Base-by-base conservation (phyloP, 768 basidiomycete genomes). In the Myochromella boudieri region DNA sequence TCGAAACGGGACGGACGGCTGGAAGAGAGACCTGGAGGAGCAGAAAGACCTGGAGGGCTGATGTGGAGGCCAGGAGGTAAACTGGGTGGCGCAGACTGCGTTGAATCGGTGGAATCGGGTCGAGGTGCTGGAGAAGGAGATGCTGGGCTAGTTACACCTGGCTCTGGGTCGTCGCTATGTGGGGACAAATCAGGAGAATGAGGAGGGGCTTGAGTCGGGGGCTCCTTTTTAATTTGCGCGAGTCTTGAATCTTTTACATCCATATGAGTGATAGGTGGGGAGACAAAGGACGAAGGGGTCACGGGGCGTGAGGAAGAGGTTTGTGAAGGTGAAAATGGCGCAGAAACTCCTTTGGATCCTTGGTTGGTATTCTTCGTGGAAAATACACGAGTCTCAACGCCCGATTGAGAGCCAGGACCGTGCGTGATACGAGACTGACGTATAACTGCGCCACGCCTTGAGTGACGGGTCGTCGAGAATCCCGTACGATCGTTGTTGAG, bases 21-120 rank as follows among this genome's bases (percentile, higher is more conserved):
- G n/a, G 76, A 70, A 26, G 76, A 60, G 20, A 87, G 77, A n/a
- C 85, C 82, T 0, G 81, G 84, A 17, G 84, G 84, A 15, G 77
- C 78, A 28, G 72, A 69, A 31, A 80, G 66, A 37, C 75, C 78
- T 31, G 80, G 81, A 31, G 79, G 77, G 8, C 69, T 60, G 15
- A 68, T 59, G 11, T 71, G 68, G 42, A 74, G 57, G 33, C 70
- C 69, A 8, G 79, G 76, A 27, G 75, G 71, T 5, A 69, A 58
- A n/a, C 67, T 54, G 12, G 75, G 69, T 21, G 54, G 21, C 54
- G 31, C 22, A 39, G 48, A 40, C 22, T 48, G 52, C 20, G 15
- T 32, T 38, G 69, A 69, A 53, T 70, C 75, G 1, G 70, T 62
- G 7, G 71, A 72, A 18, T 54, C 51, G 9, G 53, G 44, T 17